Conservation (phyloP, 495 filamentous ascomycete species). For the Lasiosphaeria ovina region DNA sequence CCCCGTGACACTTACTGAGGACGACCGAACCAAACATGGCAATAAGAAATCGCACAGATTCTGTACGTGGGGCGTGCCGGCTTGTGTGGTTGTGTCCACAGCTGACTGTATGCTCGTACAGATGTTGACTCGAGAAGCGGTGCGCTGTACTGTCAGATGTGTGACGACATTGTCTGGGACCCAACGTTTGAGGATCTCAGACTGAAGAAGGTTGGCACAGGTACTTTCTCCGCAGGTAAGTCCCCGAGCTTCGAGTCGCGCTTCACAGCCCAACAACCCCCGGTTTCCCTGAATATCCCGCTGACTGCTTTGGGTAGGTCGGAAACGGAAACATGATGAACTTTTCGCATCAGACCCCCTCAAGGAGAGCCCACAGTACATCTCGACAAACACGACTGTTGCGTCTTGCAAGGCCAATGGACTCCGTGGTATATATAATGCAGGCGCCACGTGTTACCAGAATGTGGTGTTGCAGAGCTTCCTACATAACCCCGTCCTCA, state of each 20-base stretch:
- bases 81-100: background rate
- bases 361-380: constrained; percentile 59
- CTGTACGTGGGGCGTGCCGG: constrained; percentile 47
- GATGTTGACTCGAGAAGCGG: constrained; percentile 81
- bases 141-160: constrained; percentile 77
- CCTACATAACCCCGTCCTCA: constrained; percentile 82
- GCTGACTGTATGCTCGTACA: constrained; percentile 35
- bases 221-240: constrained; percentile 45
- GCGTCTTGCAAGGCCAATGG: constrained; percentile 69
- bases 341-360: constrained; percentile 48
- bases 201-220: constrained; percentile 55
- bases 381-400: constrained; percentile 57
- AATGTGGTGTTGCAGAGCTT: constrained; percentile 85
- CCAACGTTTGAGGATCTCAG: constrained; percentile 73
- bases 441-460: constrained; percentile 92
- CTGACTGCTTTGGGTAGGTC: constrained; percentile 22
- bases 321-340: constrained; percentile 62
- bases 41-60: constrained; percentile 60
- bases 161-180: constrained; percentile 84
- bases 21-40: constrained; percentile 56
- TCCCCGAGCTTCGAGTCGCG: background rate
- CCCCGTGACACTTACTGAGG: constrained; percentile 53
- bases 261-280: too few species aligned
- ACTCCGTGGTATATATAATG: constrained; percentile 87
- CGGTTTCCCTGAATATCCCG: background rate